Percentiles rank a stretch among this genome's conserved stretches.
Evolutionary conservation across 1,284 basidiomycete genomes (phyloP).

Genomic region (Trichosporon asahii): DNA sequence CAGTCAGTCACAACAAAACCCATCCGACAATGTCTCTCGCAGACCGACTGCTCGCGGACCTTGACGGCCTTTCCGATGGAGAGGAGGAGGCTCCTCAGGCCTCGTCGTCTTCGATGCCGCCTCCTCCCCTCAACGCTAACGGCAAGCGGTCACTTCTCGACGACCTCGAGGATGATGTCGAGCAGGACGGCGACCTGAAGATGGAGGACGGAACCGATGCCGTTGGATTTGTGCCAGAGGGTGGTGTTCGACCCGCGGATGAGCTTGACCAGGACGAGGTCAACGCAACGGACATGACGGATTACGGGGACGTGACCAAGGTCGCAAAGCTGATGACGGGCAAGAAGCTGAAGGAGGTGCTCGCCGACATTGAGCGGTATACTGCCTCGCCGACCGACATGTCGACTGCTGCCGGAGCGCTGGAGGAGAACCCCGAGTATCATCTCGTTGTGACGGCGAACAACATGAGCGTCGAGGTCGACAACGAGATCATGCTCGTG

Average conservation of each 20-base stretch:
- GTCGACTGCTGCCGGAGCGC: constrained; percentile 63
- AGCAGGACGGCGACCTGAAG: constrained; percentile 37
- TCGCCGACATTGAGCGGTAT: constrained; percentile 81
- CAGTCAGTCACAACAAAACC: constrained; percentile 10
- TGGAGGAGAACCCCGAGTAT: constrained; percentile 94
- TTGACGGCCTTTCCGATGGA: constrained; percentile 52
- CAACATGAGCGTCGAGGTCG: constrained; percentile 95
- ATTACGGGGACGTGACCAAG: constrained; percentile 75
- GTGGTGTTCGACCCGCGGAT: constrained; percentile 85
- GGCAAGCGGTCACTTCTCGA: constrained; percentile 23
- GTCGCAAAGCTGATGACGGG: constrained; percentile 86
- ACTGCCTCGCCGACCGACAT: constrained; percentile 70
- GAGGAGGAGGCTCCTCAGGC: constrained; percentile 25
- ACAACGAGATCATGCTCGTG: constrained; percentile 95
- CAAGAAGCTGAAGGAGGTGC: constrained; percentile 76
- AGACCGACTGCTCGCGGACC: constrained; percentile 52
- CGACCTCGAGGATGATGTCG: constrained; percentile 23
- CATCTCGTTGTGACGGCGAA: constrained; percentile 94
- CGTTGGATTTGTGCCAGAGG: constrained; percentile 70
- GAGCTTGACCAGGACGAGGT: constrained; percentile 91
- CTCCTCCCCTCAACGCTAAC: constrained; percentile 13
- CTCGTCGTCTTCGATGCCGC: constrained; percentile 23
- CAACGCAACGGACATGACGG: constrained; percentile 80
- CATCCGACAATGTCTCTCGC: constrained; percentile 49
- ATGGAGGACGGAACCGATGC: constrained; percentile 42